Base-by-base conservation (phyloP, 768 basidiomycete species). In the Leccinum arenicola region DNA sequence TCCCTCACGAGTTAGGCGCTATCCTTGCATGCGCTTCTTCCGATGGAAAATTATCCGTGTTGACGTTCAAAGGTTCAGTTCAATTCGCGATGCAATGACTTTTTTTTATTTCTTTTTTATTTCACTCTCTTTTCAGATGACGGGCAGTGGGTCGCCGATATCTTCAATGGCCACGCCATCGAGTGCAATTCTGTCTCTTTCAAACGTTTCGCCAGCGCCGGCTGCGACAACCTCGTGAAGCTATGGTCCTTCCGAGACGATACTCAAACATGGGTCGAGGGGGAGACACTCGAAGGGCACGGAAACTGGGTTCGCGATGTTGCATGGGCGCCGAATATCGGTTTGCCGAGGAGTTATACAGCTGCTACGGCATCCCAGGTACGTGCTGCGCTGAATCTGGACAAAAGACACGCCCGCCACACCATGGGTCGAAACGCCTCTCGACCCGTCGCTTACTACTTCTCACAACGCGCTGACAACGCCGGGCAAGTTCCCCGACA, bases 221-320 rank as follows among this genome's bases (percentile, higher is more conserved):
- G 97, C 1, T 98, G 95, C 67, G 97, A 98, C 75, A 95, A 95
- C 68, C 82, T 96, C 52, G 93, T 98, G 66, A 89, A 88, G 67
- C 91, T 98, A 64, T 98, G 96, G 96, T 87, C 82, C 1, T 97
- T 87, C 78, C 84, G 87, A 61, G 92, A 95, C 54, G 89, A 92
- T 54, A 81, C 86, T 8, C 89, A 95, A 72, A 84, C 90, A 8
- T 98, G 95, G 94, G 80, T 83, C 14, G 92, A 94, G 95, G 95
- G 71, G 95, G 95, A 96, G 67, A 84, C 81, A 0, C 83, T 99
- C 23, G 91, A 93, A 52, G 95, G 93, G 0, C 96, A 99, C 73
- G 84, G 89, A 0, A 96, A 99, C 74, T 99, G 96, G 96, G 95
- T 99, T 21, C 82, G 96, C 51, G 96, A 98, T 71, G 95, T 98